Evolutionary conservation across 2,329 filamentous ascomycete species (phyloP).

Genomic region (Ophiosphaerella narmari): DNA sequence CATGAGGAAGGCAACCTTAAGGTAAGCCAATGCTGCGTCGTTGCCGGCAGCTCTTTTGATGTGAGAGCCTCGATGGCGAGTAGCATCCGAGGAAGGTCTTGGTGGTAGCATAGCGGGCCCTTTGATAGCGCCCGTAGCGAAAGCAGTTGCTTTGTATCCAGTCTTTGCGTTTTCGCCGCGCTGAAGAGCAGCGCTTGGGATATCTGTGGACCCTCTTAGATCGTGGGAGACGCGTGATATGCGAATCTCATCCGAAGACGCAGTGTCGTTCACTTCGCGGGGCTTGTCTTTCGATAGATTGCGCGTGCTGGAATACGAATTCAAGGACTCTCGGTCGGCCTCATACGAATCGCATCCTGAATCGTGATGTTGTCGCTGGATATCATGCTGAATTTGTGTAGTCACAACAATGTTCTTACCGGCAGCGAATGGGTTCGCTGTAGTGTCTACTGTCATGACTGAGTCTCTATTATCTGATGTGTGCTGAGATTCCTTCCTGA

Average conservation of each 20-base stretch:
- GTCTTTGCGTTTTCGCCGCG: not conserved
- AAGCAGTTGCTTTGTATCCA: slow-evolving; percentile 12
- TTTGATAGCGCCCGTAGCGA: slow-evolving; percentile 5
- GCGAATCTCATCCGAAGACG: not conserved
- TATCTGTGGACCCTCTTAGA: not conserved
- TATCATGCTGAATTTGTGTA: slow-evolving; percentile 66
- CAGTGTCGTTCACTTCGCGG: not conserved
- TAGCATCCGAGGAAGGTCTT: slow-evolving; percentile 1
- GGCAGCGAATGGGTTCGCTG: slow-evolving; percentile 53
- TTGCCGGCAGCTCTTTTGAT: slow-evolving; percentile 39
- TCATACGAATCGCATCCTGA: slow-evolving; percentile 8
- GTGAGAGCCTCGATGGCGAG: not conserved
- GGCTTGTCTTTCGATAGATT: slow-evolving; percentile 7
- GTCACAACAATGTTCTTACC: slow-evolving; percentile 53
- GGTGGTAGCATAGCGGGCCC: not conserved
- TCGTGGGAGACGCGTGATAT: slow-evolving; percentile 1
- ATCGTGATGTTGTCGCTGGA: slow-evolving; percentile 51
- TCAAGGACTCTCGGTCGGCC: slow-evolving; percentile 27
- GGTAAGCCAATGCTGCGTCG: slow-evolving; percentile 68
- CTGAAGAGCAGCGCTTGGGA: not conserved
- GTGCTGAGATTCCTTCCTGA: slow-evolving; percentile 18
- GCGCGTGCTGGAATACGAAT: slow-evolving; percentile 36
- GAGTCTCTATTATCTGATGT: not conserved
- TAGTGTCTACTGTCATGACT: slow-evolving; percentile 5
- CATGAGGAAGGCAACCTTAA: slow-evolving; percentile 72